These are phyloP conservation scores for Erysimum cheiranthoides DNA, from an alignment of 345 rosid species.

Conservation along the genomic window DNA sequence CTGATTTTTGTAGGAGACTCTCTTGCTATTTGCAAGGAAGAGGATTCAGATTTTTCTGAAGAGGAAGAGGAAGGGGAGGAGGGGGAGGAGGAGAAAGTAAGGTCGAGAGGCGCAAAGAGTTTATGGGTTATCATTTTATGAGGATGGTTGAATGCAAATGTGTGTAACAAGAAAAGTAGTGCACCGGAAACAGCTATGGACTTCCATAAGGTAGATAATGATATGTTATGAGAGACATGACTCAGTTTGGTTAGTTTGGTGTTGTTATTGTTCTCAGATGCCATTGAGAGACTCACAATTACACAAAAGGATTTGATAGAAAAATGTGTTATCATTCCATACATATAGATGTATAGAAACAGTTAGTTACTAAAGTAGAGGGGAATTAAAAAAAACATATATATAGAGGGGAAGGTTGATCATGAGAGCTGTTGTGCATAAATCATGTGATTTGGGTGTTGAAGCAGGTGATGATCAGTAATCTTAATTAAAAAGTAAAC, in stretches of 20 bases:
- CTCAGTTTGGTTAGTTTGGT: slow-evolving; percentile 36
- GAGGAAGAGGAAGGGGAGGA: background rate
- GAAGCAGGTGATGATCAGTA: slow-evolving; percentile 1
- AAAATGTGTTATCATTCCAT: slow-evolving; percentile 2
- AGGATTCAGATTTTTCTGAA: background rate
- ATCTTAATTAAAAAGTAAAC: background rate
- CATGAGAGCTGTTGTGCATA: slow-evolving; percentile 41
- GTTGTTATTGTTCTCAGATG: slow-evolving; percentile 35
- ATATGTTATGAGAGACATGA: slow-evolving; percentile 32
- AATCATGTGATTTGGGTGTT: slow-evolving; percentile 40
- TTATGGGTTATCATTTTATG: slow-evolving; percentile 32
- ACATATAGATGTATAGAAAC: background rate
- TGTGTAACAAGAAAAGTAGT: slow-evolving; percentile 42
- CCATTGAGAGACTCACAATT: slow-evolving; percentile 34
- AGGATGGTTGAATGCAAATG: slow-evolving; percentile 33
- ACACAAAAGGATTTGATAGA: slow-evolving; percentile 7
- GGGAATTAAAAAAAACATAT: background rate
- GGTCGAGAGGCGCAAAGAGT: slow-evolving; percentile 40
- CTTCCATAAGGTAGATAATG: slow-evolving; percentile 44
- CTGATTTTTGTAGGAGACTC: slow-evolving; percentile 51
- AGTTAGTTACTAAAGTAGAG: slow-evolving; percentile 23
- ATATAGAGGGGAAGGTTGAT: slow-evolving; percentile 28
- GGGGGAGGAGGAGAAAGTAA: slow-evolving; percentile 31
- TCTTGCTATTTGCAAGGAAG: background rate
- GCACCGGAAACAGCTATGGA: slow-evolving; percentile 39